Conservation (phyloP, 1,284 basidiomycete species). For the Mrakiaceae sp. region DNA sequence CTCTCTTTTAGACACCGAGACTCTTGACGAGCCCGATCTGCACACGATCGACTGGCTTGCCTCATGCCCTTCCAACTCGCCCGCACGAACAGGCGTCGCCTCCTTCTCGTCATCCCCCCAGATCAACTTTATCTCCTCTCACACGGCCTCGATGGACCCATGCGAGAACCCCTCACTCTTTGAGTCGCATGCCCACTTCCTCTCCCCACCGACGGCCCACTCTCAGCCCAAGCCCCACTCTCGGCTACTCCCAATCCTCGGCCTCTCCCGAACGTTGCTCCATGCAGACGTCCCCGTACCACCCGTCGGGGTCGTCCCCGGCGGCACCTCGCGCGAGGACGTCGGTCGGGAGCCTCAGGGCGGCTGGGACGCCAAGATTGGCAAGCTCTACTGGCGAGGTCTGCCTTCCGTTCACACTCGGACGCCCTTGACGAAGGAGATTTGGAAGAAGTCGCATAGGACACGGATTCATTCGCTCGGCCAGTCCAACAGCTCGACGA, state of each 20-base stretch:
- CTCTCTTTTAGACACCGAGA: constrained; percentile 23
- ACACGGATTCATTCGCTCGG: constrained; percentile 34
- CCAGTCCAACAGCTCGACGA: constrained; percentile 25
- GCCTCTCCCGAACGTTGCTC: constrained; percentile 31
- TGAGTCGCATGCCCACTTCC: constrained; percentile 8
- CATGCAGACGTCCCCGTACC: constrained; percentile 36
- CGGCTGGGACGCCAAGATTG: constrained; percentile 31
- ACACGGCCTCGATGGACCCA: constrained; percentile 32
- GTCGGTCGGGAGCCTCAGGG: constrained; percentile 29
- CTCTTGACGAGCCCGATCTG: constrained; percentile 26
- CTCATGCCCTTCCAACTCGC: constrained; percentile 31
- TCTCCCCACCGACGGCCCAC: constrained; percentile 9
- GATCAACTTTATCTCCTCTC: constrained; percentile 27
- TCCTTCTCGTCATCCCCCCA: background rate
- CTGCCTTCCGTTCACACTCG: constrained; percentile 32
- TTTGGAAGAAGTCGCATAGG: constrained; percentile 33
- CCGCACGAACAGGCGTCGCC: constrained; percentile 7
- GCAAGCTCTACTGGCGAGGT: constrained; percentile 37
- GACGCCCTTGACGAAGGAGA: constrained; percentile 28
- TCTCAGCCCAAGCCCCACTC: constrained; percentile 34
- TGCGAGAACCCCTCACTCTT: constrained; percentile 29
- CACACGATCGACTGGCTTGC: constrained; percentile 28
- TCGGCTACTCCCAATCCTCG: constrained; percentile 33
- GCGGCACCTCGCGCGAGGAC: constrained; percentile 25
- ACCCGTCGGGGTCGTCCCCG: constrained; percentile 31